Evolutionary conservation across 441 rosid species (phyloP).

Genomic region (Lepidium campestre): DNA sequence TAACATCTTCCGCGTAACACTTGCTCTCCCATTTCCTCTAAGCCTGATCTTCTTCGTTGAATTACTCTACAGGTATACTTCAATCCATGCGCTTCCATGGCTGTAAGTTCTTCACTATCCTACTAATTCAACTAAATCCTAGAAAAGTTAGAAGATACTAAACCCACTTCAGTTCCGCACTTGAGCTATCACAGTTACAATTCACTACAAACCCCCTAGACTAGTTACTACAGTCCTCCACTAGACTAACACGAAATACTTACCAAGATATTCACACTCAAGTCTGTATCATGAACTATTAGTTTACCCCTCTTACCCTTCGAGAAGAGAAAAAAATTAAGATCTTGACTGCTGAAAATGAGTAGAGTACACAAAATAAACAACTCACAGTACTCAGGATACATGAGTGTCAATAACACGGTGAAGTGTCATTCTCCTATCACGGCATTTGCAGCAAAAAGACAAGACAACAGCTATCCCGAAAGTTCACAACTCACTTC

Average conservation of each 20-base stretch:
- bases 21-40: background rate
- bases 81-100: background rate
- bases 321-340: background rate
- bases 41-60: background rate
- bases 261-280: background rate
- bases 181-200: background rate
- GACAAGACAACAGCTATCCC: background rate
- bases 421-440: background rate
- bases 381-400: constrained; percentile 14
- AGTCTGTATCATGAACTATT: background rate
- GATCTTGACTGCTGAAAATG: background rate
- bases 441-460: background rate
- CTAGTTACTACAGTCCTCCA: background rate
- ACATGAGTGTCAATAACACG: background rate
- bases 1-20: background rate
- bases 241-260: background rate
- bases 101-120: background rate
- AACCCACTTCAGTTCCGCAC: background rate
- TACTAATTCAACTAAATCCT: background rate
- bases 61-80: background rate
- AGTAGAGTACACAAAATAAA: constrained; percentile 13
- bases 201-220: background rate
- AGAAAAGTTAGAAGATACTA: background rate
- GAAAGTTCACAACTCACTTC: constrained; percentile 38
- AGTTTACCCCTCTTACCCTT: background rate